Percentiles rank a stretch among this genome's conserved stretches.
phyloP scores from a whole-genome alignment of 345 rosid genomes.

The Lepidium didymum region DNA sequence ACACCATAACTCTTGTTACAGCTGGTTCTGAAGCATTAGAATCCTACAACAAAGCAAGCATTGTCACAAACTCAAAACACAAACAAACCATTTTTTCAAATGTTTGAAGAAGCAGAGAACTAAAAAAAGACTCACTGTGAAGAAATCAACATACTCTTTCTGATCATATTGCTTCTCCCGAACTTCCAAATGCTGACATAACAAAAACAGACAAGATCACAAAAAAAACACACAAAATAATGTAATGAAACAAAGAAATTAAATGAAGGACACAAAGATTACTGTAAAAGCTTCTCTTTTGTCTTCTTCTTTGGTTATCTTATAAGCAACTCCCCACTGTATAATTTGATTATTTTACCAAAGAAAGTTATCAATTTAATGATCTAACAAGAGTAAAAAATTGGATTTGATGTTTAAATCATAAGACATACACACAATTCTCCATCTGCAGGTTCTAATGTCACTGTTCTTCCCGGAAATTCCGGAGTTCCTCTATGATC shows the following conservation, averaged over 20 bases:
- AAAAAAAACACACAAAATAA: not conserved
- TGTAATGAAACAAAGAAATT: too few relatives aligned
- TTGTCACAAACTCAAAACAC: not conserved
- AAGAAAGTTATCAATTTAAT: too few relatives aligned
- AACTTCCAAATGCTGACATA: slow-evolving; percentile 67
- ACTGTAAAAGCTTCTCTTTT: slow-evolving; percentile 59
- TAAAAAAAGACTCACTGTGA: slow-evolving; percentile 47
- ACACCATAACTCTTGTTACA: slow-evolving; percentile 76
- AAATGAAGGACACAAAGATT: not conserved
- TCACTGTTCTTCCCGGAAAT: slow-evolving; percentile 82
- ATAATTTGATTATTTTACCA: not conserved
- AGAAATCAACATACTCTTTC: slow-evolving; percentile 74
- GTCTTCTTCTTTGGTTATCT: slow-evolving; percentile 64
- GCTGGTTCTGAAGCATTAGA: slow-evolving; percentile 54
- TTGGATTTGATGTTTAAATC: not conserved
- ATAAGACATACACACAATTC: slow-evolving; percentile 64
- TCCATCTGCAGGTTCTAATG: slow-evolving; percentile 59
- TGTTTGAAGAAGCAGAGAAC: not conserved
- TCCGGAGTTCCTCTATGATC: slow-evolving; percentile 88
- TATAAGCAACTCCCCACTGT: slow-evolving; percentile 95
- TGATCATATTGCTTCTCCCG: slow-evolving; percentile 88
- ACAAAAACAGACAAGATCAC: not conserved
- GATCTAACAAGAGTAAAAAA: not conserved
- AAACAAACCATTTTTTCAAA: not conserved
- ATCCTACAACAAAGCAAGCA: slow-evolving; percentile 46